Conservation (phyloP, 2,329 filamentous ascomycete genomes). For the Cordyceps javanica region DNA sequence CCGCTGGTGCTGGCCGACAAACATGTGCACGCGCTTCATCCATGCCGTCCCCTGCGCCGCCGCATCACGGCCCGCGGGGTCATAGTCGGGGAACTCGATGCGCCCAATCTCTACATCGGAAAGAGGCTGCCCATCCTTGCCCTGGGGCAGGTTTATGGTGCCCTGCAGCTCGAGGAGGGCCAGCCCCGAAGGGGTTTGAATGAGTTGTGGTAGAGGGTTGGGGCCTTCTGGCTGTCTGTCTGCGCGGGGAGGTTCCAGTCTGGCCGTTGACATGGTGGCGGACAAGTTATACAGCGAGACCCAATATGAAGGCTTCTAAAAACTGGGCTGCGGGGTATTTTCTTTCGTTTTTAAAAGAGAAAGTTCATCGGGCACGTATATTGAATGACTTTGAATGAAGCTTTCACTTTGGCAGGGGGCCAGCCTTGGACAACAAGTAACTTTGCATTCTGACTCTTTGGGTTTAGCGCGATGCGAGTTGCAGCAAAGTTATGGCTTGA, state of each 20-base stretch:
- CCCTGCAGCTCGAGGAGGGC: slow-evolving; percentile 92
- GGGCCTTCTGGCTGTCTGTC: slow-evolving; percentile 14
- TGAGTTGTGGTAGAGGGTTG: slow-evolving; percentile 67
- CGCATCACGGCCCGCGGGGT: slow-evolving; percentile 37
- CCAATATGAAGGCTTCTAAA: not conserved
- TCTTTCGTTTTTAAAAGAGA: too few relatives aligned
- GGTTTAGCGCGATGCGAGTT: not conserved
- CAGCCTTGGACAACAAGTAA: not conserved
- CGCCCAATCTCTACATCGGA: slow-evolving; percentile 51
- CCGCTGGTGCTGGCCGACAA: slow-evolving; percentile 82
- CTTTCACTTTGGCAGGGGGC: too few relatives aligned
- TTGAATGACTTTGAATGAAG: not conserved
- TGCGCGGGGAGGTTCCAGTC: slow-evolving; percentile 33
- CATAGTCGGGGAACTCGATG: slow-evolving; percentile 72
- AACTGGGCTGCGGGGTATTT: too few relatives aligned
- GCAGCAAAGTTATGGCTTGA: not conserved
- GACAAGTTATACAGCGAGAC: not conserved
- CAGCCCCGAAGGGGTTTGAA: slow-evolving; percentile 83
- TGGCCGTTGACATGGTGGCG: slow-evolving; percentile 28
- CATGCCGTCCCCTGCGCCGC: slow-evolving; percentile 52
- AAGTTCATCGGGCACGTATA: too few relatives aligned
- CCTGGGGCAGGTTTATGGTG: slow-evolving; percentile 67
- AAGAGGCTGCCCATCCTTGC: slow-evolving; percentile 25
- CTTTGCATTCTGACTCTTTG: not conserved
- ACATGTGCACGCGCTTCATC: slow-evolving; percentile 88